Percentiles rank a stretch among this genome's conserved stretches.
Evolutionary conservation across 129 eudicot genomes (phyloP).

Genomic region (Glebionis coronaria): DNA sequence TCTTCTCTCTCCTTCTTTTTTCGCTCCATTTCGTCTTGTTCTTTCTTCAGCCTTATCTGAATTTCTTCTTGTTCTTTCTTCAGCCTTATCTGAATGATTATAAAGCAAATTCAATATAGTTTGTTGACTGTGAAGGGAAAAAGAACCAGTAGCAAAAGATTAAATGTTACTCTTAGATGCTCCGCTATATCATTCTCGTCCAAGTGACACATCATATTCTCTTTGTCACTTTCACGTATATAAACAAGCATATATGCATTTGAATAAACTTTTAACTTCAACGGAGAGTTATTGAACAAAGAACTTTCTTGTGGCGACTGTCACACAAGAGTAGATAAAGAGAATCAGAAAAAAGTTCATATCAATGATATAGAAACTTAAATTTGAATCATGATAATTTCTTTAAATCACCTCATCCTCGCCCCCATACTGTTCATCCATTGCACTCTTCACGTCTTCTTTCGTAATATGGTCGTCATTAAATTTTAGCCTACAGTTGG

Average conservation of each 20-base stretch:
- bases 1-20: constrained; percentile 58
- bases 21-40: constrained; percentile 55
- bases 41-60: too few relatives aligned
- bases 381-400: constrained; percentile 1
- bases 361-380: neutral
- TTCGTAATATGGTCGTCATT: constrained; percentile 85
- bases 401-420: constrained; percentile 64
- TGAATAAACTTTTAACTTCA: constrained; percentile 66
- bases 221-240: constrained; percentile 72
- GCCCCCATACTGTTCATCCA: constrained; percentile 92
- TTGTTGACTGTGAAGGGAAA: neutral
- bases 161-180: constrained; percentile 50
- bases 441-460: constrained; percentile 73
- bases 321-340: constrained; percentile 5
- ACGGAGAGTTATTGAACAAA: constrained; percentile 65
- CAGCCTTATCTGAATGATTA: constrained; percentile 46
- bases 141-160: neutral
- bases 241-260: constrained; percentile 87
- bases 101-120: neutral
- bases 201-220: constrained; percentile 65
- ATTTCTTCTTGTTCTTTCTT: constrained; percentile 78
- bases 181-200: constrained; percentile 82
- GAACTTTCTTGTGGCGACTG: constrained; percentile 76
- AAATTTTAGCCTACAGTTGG: constrained; percentile 56
- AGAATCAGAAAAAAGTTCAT: constrained; percentile 7